A percentile compares a stretch with the other conserved stretches of the same genome.
These are phyloP conservation scores for Saccharum spontaneum DNA, from an alignment of 176 grass and related monocot species.

Conservation along the genomic window DNA sequence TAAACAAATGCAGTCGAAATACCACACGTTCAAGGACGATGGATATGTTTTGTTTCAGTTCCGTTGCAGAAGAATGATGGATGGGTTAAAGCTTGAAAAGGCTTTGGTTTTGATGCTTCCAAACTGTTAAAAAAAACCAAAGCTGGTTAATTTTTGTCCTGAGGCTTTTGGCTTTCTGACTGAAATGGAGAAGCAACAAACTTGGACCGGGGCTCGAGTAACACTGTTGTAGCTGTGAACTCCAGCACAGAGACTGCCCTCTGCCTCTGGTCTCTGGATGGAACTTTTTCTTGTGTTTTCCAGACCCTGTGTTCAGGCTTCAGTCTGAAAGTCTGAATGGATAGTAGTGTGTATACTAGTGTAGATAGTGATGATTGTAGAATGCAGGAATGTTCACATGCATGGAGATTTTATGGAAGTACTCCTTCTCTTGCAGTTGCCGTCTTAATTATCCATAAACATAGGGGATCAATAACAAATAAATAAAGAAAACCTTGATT, in stretches of 20 bases:
- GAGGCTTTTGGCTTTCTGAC: conserved; percentile 29
- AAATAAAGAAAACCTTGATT: background rate
- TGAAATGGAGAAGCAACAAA: conserved; percentile 36
- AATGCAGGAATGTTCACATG: background rate
- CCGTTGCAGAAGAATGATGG: background rate
- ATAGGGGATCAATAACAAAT: background rate
- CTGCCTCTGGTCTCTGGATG: background rate
- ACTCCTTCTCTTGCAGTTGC: background rate
- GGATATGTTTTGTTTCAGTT: background rate
- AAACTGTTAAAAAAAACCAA: conserved; percentile 6
- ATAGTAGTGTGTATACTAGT: background rate
- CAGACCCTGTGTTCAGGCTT: conserved; percentile 7
- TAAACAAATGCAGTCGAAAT: conserved; percentile 24
- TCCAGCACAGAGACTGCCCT: conserved; percentile 18
- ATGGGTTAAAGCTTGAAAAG: background rate
- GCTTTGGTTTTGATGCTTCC: background rate
- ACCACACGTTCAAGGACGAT: conserved; percentile 22
- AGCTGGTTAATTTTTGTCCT: background rate
- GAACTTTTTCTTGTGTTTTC: background rate
- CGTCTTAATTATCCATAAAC: background rate
- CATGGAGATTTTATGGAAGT: background rate
- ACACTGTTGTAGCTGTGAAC: conserved; percentile 21
- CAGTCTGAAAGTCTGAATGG: background rate
- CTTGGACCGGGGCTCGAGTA: conserved; percentile 35
- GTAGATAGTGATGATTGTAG: background rate